Percentiles rank a stretch among this genome's conserved stretches.
Conservation (phyloP, 805 yeast genomes). For the Schizosaccharomyces lindneri region DNA sequence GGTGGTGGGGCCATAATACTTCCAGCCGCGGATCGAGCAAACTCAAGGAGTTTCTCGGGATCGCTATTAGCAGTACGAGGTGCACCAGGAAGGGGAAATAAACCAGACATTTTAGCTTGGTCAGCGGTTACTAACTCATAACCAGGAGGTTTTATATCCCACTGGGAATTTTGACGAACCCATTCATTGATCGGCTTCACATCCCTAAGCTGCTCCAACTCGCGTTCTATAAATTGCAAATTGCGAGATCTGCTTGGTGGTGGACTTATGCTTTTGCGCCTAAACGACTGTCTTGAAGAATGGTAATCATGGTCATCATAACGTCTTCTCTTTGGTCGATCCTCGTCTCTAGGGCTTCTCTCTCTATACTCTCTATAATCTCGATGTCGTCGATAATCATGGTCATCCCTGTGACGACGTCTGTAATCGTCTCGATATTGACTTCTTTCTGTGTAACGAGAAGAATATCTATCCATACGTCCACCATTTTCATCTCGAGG, state of each 20-base stretch:
- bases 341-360: conserved; percentile 6
- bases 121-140: conserved; percentile 53
- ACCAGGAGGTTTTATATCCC: conserved; percentile 54
- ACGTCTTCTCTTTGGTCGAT: conserved; percentile 4
- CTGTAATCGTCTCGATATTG: conserved; percentile 1
- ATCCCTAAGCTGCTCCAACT: conserved; percentile 11
- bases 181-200: conserved; percentile 27
- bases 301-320: not conserved
- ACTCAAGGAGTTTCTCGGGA: conserved; percentile 5
- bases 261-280: conserved; percentile 6
- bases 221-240: conserved; percentile 10
- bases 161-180: conserved; percentile 25
- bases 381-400: not conserved
- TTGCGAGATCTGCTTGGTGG: not conserved
- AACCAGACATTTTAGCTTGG: conserved; percentile 52
- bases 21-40: conserved; percentile 4
- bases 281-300: conserved; percentile 2
- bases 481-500: not conserved
- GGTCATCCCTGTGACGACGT: not conserved
- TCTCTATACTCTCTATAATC: not conserved
- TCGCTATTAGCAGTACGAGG: conserved; percentile 13
- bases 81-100: conserved; percentile 52
- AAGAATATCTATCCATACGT: not conserved
- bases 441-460: not conserved
- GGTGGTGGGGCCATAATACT: conserved; percentile 6